Evolutionary conservation across 345 rosid species (phyloP).

Genomic region (Hevea brasiliensis): DNA sequence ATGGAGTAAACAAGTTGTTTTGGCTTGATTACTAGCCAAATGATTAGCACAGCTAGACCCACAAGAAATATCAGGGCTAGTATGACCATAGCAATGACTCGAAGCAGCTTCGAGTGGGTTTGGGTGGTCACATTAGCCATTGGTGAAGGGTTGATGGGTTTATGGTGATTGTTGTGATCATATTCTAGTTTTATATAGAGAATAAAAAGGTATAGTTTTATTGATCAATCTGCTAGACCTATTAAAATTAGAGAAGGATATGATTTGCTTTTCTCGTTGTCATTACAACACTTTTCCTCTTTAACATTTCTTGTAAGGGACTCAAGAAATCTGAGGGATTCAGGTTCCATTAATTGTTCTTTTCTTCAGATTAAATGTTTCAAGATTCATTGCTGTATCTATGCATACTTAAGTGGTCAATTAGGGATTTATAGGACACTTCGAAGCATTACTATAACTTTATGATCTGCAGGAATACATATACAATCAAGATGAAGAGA

Average conservation of each 20-base stretch:
- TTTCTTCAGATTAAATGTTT: conserved; percentile 29
- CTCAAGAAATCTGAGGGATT: conserved; percentile 50
- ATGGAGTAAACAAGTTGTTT: conserved; percentile 48
- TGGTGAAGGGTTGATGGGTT: neutral
- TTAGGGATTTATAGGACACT: neutral
- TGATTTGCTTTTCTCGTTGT: too few species aligned
- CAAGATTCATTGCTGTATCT: conserved; percentile 19
- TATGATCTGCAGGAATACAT: too few species aligned
- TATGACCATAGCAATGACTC: conserved; percentile 29
- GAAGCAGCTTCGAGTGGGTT: conserved; percentile 23
- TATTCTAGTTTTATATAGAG: conserved; percentile 13
- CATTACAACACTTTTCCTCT: conserved; percentile 24
- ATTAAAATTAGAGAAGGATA: too few species aligned
- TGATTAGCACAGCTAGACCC: conserved; percentile 58
- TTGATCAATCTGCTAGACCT: too few species aligned
- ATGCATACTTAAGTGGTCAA: too few species aligned
- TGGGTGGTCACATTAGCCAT: conserved; percentile 24
- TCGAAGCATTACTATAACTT: neutral
- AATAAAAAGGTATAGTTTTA: neutral
- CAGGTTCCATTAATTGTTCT: conserved; percentile 25
- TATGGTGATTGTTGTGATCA: neutral
- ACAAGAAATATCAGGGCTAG: conserved; percentile 47
- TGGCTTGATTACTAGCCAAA: conserved; percentile 70
- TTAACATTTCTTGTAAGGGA: conserved; percentile 45
- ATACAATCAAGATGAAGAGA: neutral